Conservation (phyloP, 1,284 basidiomycete genomes). For the Veloboletus limbatus region DNA sequence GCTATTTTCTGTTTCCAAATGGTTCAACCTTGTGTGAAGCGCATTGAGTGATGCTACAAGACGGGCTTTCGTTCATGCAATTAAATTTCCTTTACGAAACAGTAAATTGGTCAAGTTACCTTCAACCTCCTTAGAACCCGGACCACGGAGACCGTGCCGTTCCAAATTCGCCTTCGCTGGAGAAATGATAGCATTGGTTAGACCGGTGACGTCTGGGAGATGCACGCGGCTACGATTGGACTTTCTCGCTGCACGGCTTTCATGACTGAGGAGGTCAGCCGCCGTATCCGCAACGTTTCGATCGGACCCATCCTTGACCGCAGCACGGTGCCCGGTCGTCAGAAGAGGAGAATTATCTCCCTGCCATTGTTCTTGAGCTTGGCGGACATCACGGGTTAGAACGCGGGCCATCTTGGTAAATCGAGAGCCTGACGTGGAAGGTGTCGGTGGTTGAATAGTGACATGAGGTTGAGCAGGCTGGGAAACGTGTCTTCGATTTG, state of each 20-base stretch:
- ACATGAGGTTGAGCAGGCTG: conserved; percentile 44
- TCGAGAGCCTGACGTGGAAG: conserved; percentile 48
- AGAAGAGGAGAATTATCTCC: conserved; percentile 5
- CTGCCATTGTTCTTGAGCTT: conserved; percentile 33
- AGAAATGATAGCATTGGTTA: conserved; percentile 71
- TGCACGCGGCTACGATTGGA: conserved; percentile 41
- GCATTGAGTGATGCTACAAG: conserved; percentile 57
- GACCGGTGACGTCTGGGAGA: conserved; percentile 74
- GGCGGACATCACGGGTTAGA: conserved; percentile 52
- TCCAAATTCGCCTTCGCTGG: conserved; percentile 54
- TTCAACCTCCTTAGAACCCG: conserved; percentile 56
- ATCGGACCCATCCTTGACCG: conserved; percentile 12
- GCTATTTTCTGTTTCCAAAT: conserved; percentile 78
- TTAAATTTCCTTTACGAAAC: conserved; percentile 5
- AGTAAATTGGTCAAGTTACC: conserved; percentile 38
- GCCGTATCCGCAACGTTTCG: conserved; percentile 10
- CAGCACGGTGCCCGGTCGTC: conserved; percentile 4
- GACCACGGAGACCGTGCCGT: conserved; percentile 47
- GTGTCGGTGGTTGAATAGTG: conserved; percentile 55
- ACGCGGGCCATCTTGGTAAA: conserved; percentile 59
- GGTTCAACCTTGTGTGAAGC: conserved; percentile 62
- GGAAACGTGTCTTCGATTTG: conserved; percentile 27
- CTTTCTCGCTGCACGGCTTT: conserved; percentile 18
- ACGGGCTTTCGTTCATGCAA: conserved; percentile 38
- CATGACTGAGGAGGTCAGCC: conserved; percentile 7